Percentiles rank a stretch among this genome's conserved stretches.
phyloP scores from a whole-genome alignment of 2,329 filamentous ascomycete species.

The Delphinella strobiligena region DNA sequence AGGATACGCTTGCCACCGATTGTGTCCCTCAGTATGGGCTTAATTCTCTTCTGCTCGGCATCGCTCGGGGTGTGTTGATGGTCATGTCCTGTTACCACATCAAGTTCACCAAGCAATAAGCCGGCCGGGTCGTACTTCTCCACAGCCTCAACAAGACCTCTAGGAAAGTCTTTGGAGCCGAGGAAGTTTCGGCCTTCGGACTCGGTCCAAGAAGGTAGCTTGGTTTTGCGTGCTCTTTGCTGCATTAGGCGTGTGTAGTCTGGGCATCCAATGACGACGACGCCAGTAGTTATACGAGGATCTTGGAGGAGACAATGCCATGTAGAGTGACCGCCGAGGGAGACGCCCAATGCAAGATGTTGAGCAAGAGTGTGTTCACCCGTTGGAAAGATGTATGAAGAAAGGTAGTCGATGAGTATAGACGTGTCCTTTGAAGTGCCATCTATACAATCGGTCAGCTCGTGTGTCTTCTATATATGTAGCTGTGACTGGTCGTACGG shows the following conservation, averaged over 20 bases:
- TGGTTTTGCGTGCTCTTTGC: conserved; percentile 63
- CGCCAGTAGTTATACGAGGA: conserved; percentile 61
- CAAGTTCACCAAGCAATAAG: conserved; percentile 46
- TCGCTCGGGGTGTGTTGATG: conserved; percentile 25
- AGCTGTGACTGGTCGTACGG: conserved; percentile 31
- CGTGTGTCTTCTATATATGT: neutral
- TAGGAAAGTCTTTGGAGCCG: conserved; percentile 67
- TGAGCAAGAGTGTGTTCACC: conserved; percentile 35
- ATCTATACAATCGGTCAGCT: conserved; percentile 24
- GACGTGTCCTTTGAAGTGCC: conserved; percentile 65
- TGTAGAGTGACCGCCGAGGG: conserved; percentile 73
- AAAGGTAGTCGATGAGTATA: conserved; percentile 63
- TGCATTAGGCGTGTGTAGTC: conserved; percentile 74
- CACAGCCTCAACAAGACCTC: conserved; percentile 51
- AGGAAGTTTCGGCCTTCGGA: conserved; percentile 53
- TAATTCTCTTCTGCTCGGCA: conserved; percentile 31
- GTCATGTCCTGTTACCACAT: conserved; percentile 15
- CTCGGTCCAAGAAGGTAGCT: conserved; percentile 47
- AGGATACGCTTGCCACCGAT: conserved; percentile 51
- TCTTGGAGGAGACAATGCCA: conserved; percentile 78
- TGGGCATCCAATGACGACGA: conserved; percentile 77
- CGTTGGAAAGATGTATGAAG: conserved; percentile 57
- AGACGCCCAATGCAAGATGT: conserved; percentile 70
- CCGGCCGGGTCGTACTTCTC: conserved; percentile 62
- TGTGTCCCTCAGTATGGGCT: conserved; percentile 16